Base-by-base conservation (phyloP, 2,329 filamentous ascomycete genomes). In the Epichloe aotearoae region DNA sequence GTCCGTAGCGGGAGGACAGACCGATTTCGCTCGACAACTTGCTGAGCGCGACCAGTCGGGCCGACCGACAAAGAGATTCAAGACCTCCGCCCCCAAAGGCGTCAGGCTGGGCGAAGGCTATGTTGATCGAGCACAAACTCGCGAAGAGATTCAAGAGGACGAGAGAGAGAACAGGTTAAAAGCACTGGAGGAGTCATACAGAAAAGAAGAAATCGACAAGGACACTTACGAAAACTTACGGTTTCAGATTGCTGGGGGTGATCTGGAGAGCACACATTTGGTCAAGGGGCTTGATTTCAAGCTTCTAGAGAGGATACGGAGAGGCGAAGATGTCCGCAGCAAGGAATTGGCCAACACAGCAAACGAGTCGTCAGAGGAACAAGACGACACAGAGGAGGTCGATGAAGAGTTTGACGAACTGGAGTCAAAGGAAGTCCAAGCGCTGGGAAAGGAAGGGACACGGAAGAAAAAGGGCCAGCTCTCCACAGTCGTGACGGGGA, bases 251-350 rank as follows among this genome's bases (percentile, higher is more conserved):
- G 79, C 88, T 1, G 90, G 89, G 3, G 91, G 90, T 7, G 86
- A 95, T 64, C 68, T 90, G 20, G 73, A 73, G 14, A 88, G 82
- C 58, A 95, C 89, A 14, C 88, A 95, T 73, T 69, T 96, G 56
- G 84, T 97, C 46, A 97, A 96, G 63, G 93, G 93, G 0, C 69
- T 98, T 47, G 93, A 98, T 67, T 86, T 88, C 64, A 85, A 86
- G 64, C 71, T 97, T 12, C 70, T 90, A 30, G 79, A 86, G 64
- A 75, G 82, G 57, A 75, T 86, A 53, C 76, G 77, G 53, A 76
- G 75, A 50, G 86, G 85, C 40, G 86, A 89, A 64, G 71, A 90
- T 65, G 75, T 88, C 1, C 76, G 73, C 56, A 65, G 61, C n/a
- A 66, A 69, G 7, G 61, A 59, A 8, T 3, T 33, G 19, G 2